Evolutionary conservation across 1,284 basidiomycete species (phyloP), one percentile per base, ranked within the genome.

Genomic region (Puccinia novopanici): DNA sequence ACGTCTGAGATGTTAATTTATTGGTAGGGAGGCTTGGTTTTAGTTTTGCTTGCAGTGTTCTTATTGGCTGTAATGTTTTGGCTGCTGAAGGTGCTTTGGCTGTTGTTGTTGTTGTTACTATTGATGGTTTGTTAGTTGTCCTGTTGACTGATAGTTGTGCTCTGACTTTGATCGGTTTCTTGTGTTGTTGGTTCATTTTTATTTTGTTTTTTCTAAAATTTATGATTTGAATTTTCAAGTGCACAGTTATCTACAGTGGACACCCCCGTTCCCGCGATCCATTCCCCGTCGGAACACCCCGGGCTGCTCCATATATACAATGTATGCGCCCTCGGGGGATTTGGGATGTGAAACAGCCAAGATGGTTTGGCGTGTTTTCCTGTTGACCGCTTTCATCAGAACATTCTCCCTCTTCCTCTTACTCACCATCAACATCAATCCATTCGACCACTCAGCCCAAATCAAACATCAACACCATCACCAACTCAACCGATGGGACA

Each of bases 401-500:
- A 13, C 2, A 10, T 57, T 57, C 6, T 9, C 55, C 24, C 55
- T 57, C 22, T 10, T 57, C n/a, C 24, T 57, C 15, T 12, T 59
- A 12, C 27, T 59, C 30, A 13, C 17, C 3, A 34, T 10, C 15
- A 57, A 57, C 24, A 57, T 59, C 27, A 34, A 12, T 9, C 10
- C 57, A 13, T 68, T 68, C 19, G 65, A 68, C 24, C 48, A 50
- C 24, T 68, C 65, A 19, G 63, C 63, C n/a, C 63, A 40, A 40
- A 6, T 42, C 37, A 67, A 40, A 40, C 42, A 67, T n/a, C 61
- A 13, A 10, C 27, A 30, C 4, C 42, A 67, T 19, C 5, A 55
- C 15, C 50, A 55, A 57, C 55, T 73, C 22, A 48, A 50, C 63
- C 34, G 74, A 45, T 75, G 74, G 74, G 74, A 75, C 42, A 30